Evolutionary conservation across 176 grass and related monocot genomes (phyloP), one percentile per base, ranked within the genome.

Genomic region (Melocanna baccifera): DNA sequence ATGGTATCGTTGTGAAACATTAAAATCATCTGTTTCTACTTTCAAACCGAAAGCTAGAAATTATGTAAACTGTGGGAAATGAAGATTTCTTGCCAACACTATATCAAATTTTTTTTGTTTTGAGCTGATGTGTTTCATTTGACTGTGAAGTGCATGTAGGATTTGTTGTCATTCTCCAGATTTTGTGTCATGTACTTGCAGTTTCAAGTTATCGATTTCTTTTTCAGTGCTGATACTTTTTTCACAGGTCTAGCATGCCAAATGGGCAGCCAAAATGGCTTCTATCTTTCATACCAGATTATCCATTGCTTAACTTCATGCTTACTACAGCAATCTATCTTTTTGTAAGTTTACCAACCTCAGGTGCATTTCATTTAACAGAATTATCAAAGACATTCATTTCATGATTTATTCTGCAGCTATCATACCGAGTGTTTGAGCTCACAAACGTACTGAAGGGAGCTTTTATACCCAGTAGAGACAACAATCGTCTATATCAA

Each of bases 301-400:
- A 99, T 48, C 96, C 96, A 52, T 70, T 99, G 89, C 91, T 99
- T 61, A 99, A 99, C 75, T 99, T 96, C 84, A 99, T 99, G 96
- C 93, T 99, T 30, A 96, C 93, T 28, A 99, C 96, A 43, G 82
- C 88, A 6, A 89, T 99, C 20, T 99, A 99, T 86, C 89, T 96
- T 81, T 69, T 87, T 43, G 96, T 98, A 81, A 85, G 91, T 84
- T 18, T 14, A 78, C 30, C 23, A 4, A 80, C 71, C 42, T 86
- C 58, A 40, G 15, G 42, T 9, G 23, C 47, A 32, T 66, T 67
- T 12, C 67, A 61, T n/a, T 50, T 48, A 73, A 58, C 20, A 22
- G 2, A 67, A 67, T 52, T 39, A 62, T 62, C 19, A 43, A 55
- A 25, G 20, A 75, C 56, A n/a, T 61, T 87, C 37, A 91, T 84